Evolutionary conservation across 139 green algal genomes (phyloP).

Genomic region (Picochlorum sp.): DNA sequence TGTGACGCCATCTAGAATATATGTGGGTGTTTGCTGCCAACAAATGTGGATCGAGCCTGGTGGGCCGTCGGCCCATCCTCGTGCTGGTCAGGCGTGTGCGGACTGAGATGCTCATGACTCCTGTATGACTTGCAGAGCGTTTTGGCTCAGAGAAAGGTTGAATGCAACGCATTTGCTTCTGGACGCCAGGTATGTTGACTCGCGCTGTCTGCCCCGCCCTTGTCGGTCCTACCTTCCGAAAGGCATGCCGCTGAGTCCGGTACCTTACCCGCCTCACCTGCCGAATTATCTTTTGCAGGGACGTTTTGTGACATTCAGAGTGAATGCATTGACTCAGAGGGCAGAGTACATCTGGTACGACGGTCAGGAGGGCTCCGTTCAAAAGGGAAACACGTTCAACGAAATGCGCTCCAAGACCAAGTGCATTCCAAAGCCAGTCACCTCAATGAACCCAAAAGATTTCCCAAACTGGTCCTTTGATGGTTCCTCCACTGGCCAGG

Average conservation of each 20-base stretch:
- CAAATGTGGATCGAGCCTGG: no score
- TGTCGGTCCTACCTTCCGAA: no score
- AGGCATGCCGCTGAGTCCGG: no score
- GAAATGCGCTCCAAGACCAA: slow-evolving; percentile 89
- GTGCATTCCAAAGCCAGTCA: slow-evolving; percentile 54
- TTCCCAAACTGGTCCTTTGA: slow-evolving; percentile 83
- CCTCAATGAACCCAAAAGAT: slow-evolving; percentile 44
- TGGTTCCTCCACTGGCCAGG: slow-evolving; percentile 69
- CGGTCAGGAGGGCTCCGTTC: slow-evolving; percentile 45
- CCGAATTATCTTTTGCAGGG: slow-evolving; percentile 16
- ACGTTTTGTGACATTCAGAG: slow-evolving; percentile 25
- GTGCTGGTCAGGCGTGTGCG: no score
- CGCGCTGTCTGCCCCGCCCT: no score
- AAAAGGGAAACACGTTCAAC: slow-evolving; percentile 66
- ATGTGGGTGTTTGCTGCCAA: no score
- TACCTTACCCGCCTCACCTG: no score
- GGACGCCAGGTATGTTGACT: not conserved
- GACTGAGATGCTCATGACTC: not conserved
- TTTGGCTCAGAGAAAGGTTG: slow-evolving; percentile 4
- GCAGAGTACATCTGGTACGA: slow-evolving; percentile 75
- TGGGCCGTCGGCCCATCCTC: no score
- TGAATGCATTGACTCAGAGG: slow-evolving; percentile 44
- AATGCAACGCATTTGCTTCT: not conserved
- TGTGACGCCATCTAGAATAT: no score
- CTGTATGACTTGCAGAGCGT: not conserved